A percentile compares a stretch with the other conserved stretches of the same genome.
Conservation (phyloP, 208 protist genomes). For the Acanthamoeba culbertsoni region DNA sequence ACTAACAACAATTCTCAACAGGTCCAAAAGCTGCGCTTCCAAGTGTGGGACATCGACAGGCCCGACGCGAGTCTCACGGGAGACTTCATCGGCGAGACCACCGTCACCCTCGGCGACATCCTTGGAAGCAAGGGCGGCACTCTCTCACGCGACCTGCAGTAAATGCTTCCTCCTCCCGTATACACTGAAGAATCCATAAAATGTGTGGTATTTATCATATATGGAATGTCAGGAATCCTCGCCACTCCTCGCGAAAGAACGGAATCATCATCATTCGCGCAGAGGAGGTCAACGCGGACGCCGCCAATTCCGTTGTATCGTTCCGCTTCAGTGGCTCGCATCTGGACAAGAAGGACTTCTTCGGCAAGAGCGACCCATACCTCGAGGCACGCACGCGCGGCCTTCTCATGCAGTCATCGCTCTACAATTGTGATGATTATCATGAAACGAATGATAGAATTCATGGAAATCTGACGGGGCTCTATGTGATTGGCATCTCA, state of each 20-base stretch:
- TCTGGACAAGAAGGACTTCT: conserved; percentile 73
- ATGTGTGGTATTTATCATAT: neutral
- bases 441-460: too few species aligned
- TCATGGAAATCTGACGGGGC: too few species aligned
- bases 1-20: neutral
- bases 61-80: neutral
- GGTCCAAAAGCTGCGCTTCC: conserved; percentile 16
- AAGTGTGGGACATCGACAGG: conserved; percentile 9
- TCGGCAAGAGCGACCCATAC: conserved; percentile 52
- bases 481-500: too few species aligned
- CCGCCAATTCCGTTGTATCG: neutral
- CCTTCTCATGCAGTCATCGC: too few species aligned
- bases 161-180: neutral
- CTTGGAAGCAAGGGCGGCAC: neutral
- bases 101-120: neutral
- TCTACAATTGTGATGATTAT: too few species aligned
- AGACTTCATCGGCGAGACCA: neutral
- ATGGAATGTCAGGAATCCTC: neutral
- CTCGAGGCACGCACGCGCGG: too few species aligned
- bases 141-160: neutral
- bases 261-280: neutral
- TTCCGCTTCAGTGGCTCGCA: neutral
- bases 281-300: neutral
- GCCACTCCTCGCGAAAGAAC: neutral
- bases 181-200: neutral